Evolutionary conservation across 1,284 basidiomycete genomes (phyloP).

Genomic region (Trichosporon sp.): DNA sequence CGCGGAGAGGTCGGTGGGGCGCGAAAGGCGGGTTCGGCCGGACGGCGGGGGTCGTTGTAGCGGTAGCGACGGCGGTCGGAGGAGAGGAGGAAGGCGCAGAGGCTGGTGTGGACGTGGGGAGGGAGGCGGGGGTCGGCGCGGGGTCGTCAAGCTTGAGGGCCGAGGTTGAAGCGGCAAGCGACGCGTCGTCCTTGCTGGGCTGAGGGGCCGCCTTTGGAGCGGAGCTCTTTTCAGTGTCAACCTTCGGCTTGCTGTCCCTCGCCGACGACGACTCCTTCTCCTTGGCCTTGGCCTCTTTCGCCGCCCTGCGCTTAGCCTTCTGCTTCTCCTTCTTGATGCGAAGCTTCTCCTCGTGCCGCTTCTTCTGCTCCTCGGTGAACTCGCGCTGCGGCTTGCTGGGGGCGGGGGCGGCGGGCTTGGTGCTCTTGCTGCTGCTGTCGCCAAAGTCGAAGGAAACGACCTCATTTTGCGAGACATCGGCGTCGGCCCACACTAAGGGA

Average conservation of each 20-base stretch:
- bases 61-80: constrained; percentile 43
- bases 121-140: not conserved
- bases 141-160: constrained; percentile 36
- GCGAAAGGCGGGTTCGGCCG: constrained; percentile 16
- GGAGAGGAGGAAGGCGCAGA: not conserved
- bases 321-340: constrained; percentile 40
- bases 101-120: constrained; percentile 8
- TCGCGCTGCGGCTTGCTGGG: constrained; percentile 28
- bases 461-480: constrained; percentile 21
- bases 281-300: constrained; percentile 34
- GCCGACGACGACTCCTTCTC: constrained; percentile 18
- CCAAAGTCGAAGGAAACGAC: constrained; percentile 36
- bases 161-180: constrained; percentile 38
- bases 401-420: not conserved
- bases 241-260: constrained; percentile 2
- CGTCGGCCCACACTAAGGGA: constrained; percentile 42
- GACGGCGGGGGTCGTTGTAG: constrained; percentile 50
- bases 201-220: not conserved
- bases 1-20: constrained; percentile 69
- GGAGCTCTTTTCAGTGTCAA: not conserved
- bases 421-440: constrained; percentile 9
- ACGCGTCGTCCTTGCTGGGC: constrained; percentile 19
- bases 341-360: constrained; percentile 37
- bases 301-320: constrained; percentile 44
- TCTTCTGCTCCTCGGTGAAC: constrained; percentile 41